phyloP scores from a whole-genome alignment of 2,329 filamentous ascomycete species.

The Pyricularia sp. region DNA sequence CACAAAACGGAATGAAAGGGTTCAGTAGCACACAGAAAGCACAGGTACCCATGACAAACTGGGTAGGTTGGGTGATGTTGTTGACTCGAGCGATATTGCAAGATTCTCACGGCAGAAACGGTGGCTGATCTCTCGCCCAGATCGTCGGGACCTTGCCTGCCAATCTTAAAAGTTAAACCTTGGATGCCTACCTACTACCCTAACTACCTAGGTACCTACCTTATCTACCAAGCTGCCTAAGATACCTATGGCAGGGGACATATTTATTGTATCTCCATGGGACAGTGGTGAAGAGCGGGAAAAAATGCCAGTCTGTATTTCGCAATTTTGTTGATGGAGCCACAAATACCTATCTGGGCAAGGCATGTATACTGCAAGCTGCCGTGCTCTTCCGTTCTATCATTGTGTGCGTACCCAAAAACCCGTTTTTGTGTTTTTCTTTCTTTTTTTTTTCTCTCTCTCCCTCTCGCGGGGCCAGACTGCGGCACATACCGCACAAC shows the following conservation, averaged over 20 bases:
- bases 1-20: not conserved
- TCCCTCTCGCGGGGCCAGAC: too few species aligned
- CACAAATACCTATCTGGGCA: not conserved
- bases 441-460: too few species aligned
- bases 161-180: not conserved
- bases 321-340: not conserved
- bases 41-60: not conserved
- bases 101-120: not conserved
- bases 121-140: not conserved
- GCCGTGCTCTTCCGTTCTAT: not conserved
- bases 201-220: too few species aligned
- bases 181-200: not conserved
- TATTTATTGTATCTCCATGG: not conserved
- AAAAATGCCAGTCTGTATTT: not conserved
- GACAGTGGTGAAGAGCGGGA: not conserved
- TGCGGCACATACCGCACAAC: too few species aligned
- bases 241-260: not conserved
- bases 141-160: not conserved
- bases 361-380: not conserved
- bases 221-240: too few species aligned
- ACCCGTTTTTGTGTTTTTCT: too few species aligned
- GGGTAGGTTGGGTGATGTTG: not conserved
- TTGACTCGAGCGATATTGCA: not conserved
- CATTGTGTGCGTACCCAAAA: not conserved
- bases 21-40: too few species aligned